Evolutionary conservation across 139 green algal genomes (phyloP), one percentile per base, ranked within the genome.

Genomic region (Zygnema circumcarinatum): DNA sequence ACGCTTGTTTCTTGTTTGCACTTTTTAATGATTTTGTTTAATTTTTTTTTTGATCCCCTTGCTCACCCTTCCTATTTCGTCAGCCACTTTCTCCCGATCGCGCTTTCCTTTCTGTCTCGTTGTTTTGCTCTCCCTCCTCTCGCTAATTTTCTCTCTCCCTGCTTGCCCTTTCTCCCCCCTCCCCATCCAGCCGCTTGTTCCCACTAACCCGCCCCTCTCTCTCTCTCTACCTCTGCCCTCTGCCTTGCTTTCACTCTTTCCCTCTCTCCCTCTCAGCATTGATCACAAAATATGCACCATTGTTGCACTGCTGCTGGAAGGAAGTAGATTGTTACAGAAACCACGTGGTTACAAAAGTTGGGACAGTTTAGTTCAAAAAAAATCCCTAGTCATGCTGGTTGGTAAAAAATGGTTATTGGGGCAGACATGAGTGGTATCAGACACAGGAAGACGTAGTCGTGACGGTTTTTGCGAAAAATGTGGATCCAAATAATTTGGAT

Each of bases 351-450:
- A 25, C 47, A 25, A 16, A 62, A 16, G 47, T 62, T 62, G 16
- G 7, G 47, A 16, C 7, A 62, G 7, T 62, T 62, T 62, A 62
- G 47, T 62, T 62, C 7, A 25, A 16, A 16, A 7, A 62, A 62
- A 7, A 25, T 62, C 16, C 16, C 16, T 62, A 16, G 47, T 62
- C 47, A 62, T 25, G 7, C 7, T 62, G 7, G 16, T 62, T 62
- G 7, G 7, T 62, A 16, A 62, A 25, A 62, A 62, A 62, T 62
- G 7, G 69, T 78, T 78, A 25, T 39, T 39, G 11, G 16, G 7
- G 11, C 84, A 89, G 84, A n/a, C 84, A 88, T 33, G 85, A 90
- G 85, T 90, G 38, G 25, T 90, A 90, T 33, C 85, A 90, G 79
- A 73, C 85, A 42, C 25, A 33, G 1, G 80, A 32, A n/a, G 35